Conservation (phyloP, 108 stramenopile species). For the Cyclotella kingstonii region DNA sequence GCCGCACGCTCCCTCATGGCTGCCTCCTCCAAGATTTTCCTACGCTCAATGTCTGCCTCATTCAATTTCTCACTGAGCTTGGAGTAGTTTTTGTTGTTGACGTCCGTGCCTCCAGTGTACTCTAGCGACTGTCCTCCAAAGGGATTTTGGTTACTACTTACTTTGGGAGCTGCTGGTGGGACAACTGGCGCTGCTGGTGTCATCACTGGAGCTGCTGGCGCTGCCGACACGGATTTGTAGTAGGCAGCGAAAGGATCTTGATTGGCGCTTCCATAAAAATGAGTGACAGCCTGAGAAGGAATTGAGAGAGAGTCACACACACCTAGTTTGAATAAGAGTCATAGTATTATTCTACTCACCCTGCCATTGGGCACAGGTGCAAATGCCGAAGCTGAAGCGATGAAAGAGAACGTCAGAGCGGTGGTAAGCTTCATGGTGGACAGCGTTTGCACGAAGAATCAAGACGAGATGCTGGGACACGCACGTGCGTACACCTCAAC, state of each 20-base stretch:
- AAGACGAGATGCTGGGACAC: too few species aligned
- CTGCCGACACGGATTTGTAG: slow-evolving; percentile 1
- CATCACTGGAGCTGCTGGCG: too few species aligned
- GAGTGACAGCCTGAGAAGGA: slow-evolving; percentile 3
- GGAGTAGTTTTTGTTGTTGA: slow-evolving; percentile 63
- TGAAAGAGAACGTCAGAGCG: slow-evolving; percentile 48
- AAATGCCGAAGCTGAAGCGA: slow-evolving; percentile 60
- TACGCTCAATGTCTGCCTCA: slow-evolving; percentile 88
- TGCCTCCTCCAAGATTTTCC: slow-evolving; percentile 84
- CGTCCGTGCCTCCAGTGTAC: slow-evolving; percentile 73
- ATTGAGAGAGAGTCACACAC: not conserved
- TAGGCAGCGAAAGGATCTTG: not conserved
- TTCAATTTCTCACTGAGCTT: slow-evolving; percentile 80
- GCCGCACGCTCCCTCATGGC: slow-evolving; percentile 84
- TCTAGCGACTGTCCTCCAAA: slow-evolving; percentile 76
- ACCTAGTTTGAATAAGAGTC: not conserved
- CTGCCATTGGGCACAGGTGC: slow-evolving; percentile 32
- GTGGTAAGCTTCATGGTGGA: slow-evolving; percentile 64
- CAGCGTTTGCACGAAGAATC: not conserved
- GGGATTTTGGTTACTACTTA: slow-evolving; percentile 45
- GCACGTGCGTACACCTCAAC: too few species aligned
- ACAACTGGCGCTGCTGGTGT: not conserved
- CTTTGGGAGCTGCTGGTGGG: not conserved
- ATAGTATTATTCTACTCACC: slow-evolving; percentile 3
- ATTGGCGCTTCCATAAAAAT: not conserved